Conservation (phyloP, 169 alveolate species). For the Toxoplasma gondii region DNA sequence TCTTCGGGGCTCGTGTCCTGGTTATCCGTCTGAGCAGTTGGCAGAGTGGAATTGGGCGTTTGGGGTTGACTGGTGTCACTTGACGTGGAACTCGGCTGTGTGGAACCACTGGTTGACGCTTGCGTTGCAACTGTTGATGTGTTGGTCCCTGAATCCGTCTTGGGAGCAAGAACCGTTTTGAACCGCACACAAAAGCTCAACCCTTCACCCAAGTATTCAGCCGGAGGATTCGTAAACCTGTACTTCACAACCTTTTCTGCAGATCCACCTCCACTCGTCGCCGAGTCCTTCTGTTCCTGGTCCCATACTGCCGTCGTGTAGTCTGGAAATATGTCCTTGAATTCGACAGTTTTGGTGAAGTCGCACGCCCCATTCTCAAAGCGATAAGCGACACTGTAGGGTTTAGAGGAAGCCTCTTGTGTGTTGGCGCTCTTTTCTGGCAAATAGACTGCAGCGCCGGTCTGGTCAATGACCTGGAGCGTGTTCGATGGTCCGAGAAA, state of each 20-base stretch:
- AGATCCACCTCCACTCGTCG: neutral
- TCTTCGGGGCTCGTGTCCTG: neutral
- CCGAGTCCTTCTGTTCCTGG: neutral
- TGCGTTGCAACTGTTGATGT: no score
- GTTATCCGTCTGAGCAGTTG: neutral
- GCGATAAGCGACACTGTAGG: neutral
- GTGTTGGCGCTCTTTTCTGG: neutral
- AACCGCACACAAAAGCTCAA: conserved; percentile 1
- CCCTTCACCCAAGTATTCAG: neutral
- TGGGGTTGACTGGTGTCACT: neutral
- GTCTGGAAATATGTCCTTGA: neutral
- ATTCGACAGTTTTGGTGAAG: neutral
- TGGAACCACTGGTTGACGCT: neutral
- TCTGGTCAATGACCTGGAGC: neutral
- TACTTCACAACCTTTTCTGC: neutral
- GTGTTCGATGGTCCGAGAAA: neutral
- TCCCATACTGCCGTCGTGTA: neutral
- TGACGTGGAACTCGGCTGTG: neutral
- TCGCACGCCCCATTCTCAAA: neutral
- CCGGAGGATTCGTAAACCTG: neutral
- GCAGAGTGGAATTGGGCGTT: neutral
- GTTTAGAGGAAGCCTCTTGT: neutral
- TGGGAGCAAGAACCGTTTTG: neutral
- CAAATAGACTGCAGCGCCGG: neutral
- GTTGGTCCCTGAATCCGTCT: no score